Evolutionary conservation across 805 yeast genomes (phyloP).

Genomic region (Lipomyces yamanashiensis): DNA sequence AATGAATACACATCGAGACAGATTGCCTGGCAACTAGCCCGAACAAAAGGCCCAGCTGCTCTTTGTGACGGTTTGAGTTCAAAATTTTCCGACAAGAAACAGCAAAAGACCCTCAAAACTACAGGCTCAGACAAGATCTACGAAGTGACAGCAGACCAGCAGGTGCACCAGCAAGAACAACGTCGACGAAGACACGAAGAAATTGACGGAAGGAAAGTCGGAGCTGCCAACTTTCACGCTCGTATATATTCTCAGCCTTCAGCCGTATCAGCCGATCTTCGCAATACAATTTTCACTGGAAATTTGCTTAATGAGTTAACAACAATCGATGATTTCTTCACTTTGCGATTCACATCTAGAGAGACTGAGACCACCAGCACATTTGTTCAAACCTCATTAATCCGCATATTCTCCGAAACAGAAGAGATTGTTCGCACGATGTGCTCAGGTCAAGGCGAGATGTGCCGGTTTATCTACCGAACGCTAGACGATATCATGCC

Average conservation of each 20-base stretch:
- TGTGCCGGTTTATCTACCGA: constrained; percentile 7
- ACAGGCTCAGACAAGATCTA: not conserved
- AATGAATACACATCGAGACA: constrained; percentile 11
- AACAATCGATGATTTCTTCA: constrained; percentile 23
- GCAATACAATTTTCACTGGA: constrained; percentile 7
- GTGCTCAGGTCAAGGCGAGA: not conserved
- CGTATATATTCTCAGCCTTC: not conserved
- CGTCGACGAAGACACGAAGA: not conserved
- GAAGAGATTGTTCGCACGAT: constrained; percentile 4
- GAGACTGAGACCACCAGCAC: constrained; percentile 4
- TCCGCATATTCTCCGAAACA: constrained; percentile 13
- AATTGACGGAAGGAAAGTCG: not conserved
- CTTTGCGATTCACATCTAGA: constrained; percentile 12
- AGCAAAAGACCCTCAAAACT: not conserved
- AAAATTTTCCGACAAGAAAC: not conserved
- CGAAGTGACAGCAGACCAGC: not conserved
- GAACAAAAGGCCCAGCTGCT: not conserved
- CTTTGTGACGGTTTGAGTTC: constrained; percentile 1
- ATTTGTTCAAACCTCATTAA: constrained; percentile 15
- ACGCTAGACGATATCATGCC: constrained; percentile 6
- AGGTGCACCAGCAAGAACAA: not conserved
- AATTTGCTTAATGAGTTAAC: constrained; percentile 3
- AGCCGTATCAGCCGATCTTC: not conserved
- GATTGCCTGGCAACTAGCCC: constrained; percentile 28
- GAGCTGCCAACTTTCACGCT: not conserved